phyloP scores from a whole-genome alignment of 108 stramenopile genomes.

The Stephanodiscus minutulus region DNA sequence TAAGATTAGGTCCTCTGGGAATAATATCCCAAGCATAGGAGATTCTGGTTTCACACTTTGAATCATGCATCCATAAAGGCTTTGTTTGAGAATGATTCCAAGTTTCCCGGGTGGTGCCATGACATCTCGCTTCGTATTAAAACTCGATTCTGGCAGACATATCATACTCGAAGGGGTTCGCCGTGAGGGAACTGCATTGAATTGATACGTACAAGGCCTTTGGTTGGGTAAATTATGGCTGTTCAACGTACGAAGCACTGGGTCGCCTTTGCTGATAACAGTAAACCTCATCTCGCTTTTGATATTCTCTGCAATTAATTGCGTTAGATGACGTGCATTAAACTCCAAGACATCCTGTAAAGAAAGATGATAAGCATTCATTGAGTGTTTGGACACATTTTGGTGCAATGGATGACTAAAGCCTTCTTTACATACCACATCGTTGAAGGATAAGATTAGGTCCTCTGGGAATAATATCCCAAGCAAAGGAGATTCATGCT shows the following conservation, averaged over 20 bases:
- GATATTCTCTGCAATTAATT: constrained; percentile 3
- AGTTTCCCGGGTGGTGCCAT: constrained; percentile 78
- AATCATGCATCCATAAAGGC: constrained; percentile 69
- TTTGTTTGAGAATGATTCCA: constrained; percentile 70
- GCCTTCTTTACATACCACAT: constrained; percentile 1
- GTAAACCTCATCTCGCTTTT: background rate
- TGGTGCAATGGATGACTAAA: background rate
- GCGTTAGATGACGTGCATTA: background rate
- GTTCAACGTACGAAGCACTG: no score
- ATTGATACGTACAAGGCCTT: no score
- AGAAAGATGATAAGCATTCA: background rate
- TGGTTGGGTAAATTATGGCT: no score
- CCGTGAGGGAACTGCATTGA: no score
- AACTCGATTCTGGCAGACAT: background rate
- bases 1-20: constrained; percentile 74
- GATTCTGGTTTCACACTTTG: constrained; percentile 72
- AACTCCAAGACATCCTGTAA: background rate
- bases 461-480: constrained; percentile 75
- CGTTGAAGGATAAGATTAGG: constrained; percentile 73
- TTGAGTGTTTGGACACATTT: background rate
- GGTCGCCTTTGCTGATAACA: background rate
- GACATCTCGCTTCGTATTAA: constrained; percentile 40
- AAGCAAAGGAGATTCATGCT: constrained; percentile 61
- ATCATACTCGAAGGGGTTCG: background rate
- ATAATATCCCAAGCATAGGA: constrained; percentile 63